Base-by-base conservation (phyloP, 352 stramenopile genomes). In the Phytophthora quininea region DNA sequence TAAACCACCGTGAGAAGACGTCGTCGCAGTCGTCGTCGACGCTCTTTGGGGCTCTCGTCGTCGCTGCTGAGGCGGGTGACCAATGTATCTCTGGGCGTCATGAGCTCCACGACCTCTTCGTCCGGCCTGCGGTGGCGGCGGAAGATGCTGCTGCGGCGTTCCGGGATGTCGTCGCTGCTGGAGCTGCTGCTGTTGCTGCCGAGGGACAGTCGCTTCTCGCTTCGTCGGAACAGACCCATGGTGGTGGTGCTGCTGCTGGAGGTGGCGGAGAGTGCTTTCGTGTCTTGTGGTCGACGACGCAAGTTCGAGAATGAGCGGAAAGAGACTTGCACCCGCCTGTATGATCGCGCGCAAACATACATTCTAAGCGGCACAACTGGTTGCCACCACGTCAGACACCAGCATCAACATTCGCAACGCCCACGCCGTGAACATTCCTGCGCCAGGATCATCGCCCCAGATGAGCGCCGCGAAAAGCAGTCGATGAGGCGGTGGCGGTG, bases 211-310 rank as follows among this genome's bases (percentile, higher is more conserved):
- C 61, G 52, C 30, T 74, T 76, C 24, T 67, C 54, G 35, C 30
- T 45, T 24, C 71, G 68, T 29, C 65, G 74, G 60, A 80, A 85
- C 11, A 77, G 51, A n/a, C 59, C 60, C 76, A 84, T 84, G 19
- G 35, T 40, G 5, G 19, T 31, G 6, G 19, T 24, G 19, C 19
- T 24, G 19, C 19, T n/a, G 14, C 33, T 15, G 46, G 15, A 5
- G 30, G 33, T 7, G 8, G 19, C 15, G 9, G 19, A 30, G 4
- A 35, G 4, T 35, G 57, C 10, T 49, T 58, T 30, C 3, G 8
- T 52, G 27, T 30, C 49, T 71, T 74, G 64, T 19, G 47, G 29
- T 53, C 2, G 1, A 27, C 35, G n/a, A 40, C 54, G 71, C 30
- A 56, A 62, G 30, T 69, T 74, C 47, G 11, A 43, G 43, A 79